Base-by-base conservation (phyloP, 306 rosid genomes). In the Pyrus pyrifolia region DNA sequence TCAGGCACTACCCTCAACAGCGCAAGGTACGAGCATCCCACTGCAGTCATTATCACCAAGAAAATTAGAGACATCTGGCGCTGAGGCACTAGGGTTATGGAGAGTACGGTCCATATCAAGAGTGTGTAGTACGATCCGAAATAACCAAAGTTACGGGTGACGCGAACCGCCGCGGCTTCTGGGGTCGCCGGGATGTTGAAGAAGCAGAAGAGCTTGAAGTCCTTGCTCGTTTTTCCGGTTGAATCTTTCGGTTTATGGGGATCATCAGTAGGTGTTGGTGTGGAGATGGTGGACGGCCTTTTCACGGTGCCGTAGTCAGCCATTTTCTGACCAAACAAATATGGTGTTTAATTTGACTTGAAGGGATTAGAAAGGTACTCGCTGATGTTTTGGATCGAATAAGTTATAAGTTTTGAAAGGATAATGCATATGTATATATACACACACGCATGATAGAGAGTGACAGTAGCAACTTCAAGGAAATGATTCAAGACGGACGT, bases 71-170 rank as follows among this genome's bases (percentile, higher is more conserved):
- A 87, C 7, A 84, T 78, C 58, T 87, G 74, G 13, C 93, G 75
- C 11, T 15, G 0, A 10, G 93, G 96, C 45, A 91, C 78, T 11
- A 91, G 89, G 14, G 86, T 75, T 77, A 91, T 85, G 88, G 84
- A 88, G 77, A 91, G 96, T 75, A 85, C 75, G 77, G 82, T 77
- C 96, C 96, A 91, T 64, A 91, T 78, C 57, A 91, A 90, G 29
- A 80, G 85, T 1, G 83, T 14, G 84, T 91, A 87, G 52, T 82
- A 87, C 29, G 82, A 64, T 30, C 91, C 86, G 13, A 70, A 81
- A 71, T 57, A 79, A 5, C 22, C 77, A 4, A 83, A 44, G 85
- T 88, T 91, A 72, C 73, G 63, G 45, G 70, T 77, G 52, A 91
- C 67, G 1, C 90, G 77, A 3, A 70, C 51, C 0, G 86, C 84